These are phyloP conservation scores for Leucoagaricus sp. DNA, from an alignment of 1,284 basidiomycete genomes.

Conservation along the genomic window DNA sequence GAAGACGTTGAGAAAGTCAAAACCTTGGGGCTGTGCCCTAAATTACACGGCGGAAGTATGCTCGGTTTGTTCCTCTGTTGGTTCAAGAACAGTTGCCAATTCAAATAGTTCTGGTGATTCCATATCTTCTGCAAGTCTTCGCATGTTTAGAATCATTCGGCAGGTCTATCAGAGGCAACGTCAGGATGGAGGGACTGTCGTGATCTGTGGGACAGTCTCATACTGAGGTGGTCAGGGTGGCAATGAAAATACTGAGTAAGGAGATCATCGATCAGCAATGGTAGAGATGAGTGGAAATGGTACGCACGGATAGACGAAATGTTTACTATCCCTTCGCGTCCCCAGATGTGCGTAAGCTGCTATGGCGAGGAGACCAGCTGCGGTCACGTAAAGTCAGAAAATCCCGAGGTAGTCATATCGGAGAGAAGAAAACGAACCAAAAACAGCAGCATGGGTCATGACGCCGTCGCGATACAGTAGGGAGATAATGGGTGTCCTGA, in stretches of 20 bases:
- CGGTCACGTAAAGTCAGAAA: neutral
- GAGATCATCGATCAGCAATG: neutral
- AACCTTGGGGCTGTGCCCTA: too few species aligned
- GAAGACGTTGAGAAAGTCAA: too few species aligned
- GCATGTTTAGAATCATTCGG: neutral
- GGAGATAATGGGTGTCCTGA: neutral
- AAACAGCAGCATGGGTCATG: neutral
- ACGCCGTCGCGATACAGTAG: slow-evolving; percentile 9
- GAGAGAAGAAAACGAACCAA: neutral
- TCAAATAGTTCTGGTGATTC: neutral
- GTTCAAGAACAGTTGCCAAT: neutral
- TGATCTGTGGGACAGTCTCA: neutral
- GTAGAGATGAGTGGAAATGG: neutral
- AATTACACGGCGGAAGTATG: neutral
- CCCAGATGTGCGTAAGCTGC: neutral
- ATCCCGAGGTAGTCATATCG: neutral
- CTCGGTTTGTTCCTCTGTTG: neutral
- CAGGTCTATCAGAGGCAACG: neutral
- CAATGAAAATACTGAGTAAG: neutral
- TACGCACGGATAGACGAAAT: neutral
- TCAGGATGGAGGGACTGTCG: neutral
- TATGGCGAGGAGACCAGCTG: neutral
- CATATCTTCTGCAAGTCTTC: neutral
- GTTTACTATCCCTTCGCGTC: neutral
- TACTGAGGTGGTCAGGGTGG: neutral